Evolutionary conservation across 1,284 basidiomycete species (phyloP).

Genomic region (Cryptococcus hybrid): DNA sequence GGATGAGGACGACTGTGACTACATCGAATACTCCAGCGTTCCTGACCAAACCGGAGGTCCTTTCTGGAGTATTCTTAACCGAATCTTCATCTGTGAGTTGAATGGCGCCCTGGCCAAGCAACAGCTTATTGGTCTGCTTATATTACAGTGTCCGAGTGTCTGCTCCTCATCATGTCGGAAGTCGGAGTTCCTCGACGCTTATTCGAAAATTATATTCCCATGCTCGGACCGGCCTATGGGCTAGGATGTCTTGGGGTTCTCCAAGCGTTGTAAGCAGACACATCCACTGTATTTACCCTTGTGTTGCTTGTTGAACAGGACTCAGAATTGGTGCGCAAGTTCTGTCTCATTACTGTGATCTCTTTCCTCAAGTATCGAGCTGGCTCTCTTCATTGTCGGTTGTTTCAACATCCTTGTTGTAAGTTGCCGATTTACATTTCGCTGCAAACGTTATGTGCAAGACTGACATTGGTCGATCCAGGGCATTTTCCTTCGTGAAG

Average conservation of each 20-base stretch:
- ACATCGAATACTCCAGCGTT: conserved; percentile 68
- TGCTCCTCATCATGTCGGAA: conserved; percentile 73
- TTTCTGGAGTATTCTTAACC: conserved; percentile 81
- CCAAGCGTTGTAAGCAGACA: conserved; percentile 64
- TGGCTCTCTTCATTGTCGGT: conserved; percentile 83
- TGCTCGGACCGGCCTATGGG: conserved; percentile 77
- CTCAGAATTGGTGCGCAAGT: conserved; percentile 56
- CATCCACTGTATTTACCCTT: too few species aligned
- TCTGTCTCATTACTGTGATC: conserved; percentile 73
- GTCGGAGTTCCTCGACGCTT: conserved; percentile 68
- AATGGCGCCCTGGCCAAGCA: too few species aligned
- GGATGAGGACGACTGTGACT: conserved; percentile 59
- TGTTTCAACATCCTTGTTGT: conserved; percentile 76
- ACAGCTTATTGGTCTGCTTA: background rate
- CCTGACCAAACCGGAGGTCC: conserved; percentile 81
- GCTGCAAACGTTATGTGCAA: too few species aligned
- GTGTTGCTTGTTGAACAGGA: background rate
- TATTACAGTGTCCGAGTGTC: conserved; percentile 59
- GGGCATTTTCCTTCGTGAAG: conserved; percentile 44
- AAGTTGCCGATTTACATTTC: conserved; percentile 7
- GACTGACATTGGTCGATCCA: background rate
- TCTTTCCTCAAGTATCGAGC: conserved; percentile 75
- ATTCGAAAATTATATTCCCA: conserved; percentile 78
- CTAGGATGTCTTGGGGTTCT: conserved; percentile 77
- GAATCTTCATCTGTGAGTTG: conserved; percentile 65